A percentile compares a stretch with the other conserved stretches of the same genome.
Evolutionary conservation across 1,284 basidiomycete genomes (phyloP).

Genomic region (Ceratobasidium sp.): DNA sequence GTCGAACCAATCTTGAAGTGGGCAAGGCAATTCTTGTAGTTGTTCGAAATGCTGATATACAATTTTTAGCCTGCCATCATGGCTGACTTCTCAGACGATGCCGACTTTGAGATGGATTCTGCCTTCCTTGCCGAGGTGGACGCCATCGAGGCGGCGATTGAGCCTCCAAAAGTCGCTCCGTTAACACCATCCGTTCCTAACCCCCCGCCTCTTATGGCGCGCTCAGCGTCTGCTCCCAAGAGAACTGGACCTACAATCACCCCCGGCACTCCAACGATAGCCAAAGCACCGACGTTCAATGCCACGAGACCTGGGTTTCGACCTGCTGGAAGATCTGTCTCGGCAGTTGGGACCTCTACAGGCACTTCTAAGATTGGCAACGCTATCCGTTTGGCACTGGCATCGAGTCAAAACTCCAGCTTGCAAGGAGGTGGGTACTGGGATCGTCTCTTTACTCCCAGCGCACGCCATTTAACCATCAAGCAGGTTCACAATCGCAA

Average conservation of each 20-base stretch:
- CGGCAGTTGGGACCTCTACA: conserved; percentile 6
- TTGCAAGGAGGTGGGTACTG: conserved; percentile 6
- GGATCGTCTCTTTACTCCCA: neutral
- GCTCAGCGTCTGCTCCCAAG: conserved; percentile 1
- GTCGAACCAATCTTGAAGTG: neutral
- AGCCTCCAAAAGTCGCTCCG: conserved; percentile 16
- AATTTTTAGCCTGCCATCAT: neutral
- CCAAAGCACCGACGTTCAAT: conserved; percentile 11
- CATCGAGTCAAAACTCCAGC: conserved; percentile 20
- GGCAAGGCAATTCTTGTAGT: neutral
- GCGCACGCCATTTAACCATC: neutral
- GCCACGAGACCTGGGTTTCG: conserved; percentile 24
- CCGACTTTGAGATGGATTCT: conserved; percentile 41
- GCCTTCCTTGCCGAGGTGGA: conserved; percentile 39
- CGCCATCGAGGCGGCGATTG: conserved; percentile 40
- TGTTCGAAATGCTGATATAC: neutral
- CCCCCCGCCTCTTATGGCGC: neutral
- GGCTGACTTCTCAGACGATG: conserved; percentile 36
- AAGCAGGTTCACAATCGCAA: conserved; percentile 21
- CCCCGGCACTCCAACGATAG: neutral
- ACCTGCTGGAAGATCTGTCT: conserved; percentile 30
- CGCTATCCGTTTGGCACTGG: conserved; percentile 30
- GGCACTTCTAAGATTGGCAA: conserved; percentile 23
- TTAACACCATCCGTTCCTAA: conserved; percentile 1
- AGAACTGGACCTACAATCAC: neutral